Evolutionary conservation across 78 protist species (phyloP), one percentile per base, ranked within the genome.

Genomic region (Creolimax fragrantissima): DNA sequence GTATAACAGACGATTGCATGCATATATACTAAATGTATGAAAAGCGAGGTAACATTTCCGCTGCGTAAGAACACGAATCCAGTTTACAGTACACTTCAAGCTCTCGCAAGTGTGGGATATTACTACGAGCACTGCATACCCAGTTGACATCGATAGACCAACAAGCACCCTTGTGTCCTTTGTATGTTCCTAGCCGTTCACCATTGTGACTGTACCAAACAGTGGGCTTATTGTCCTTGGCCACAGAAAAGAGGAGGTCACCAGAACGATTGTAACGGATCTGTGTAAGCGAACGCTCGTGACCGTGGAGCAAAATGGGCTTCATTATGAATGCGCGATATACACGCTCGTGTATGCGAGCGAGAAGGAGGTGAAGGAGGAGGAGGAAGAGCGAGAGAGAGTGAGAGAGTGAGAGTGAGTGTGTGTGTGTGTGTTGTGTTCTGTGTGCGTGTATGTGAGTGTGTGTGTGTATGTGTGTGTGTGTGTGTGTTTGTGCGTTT

Each of bases 231-330:
- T 58, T 85, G 45, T 97, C 98, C 66, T 96, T 96, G 44, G 96
- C 92, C 4, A 94, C 85, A 3, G 98, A 92, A 92, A 98, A 97
- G 41, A 97, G 41, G 3, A 97, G 95, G 45, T 98, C 99, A 42
- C 99, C 99, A 67, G 98, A 98, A 35, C 94, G 91, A 93, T 97
- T 98, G 97, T 93, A 98, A 41, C 92, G 85, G 45, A 98, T 90
- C 81, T 90, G 84, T 32, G 98, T 98, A 36, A 98, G 95, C 11
- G 98, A 92, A 39, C 98, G 96, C 83, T 91, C 95, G 94, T 98
- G 99, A 2, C 97, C 97, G 81, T 96, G 95, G 5, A 97, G 83
- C 24, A 95, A 67, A 35, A 98, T 85, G 35, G 99, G 99, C 88
- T 58, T 2, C 94, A 74, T 84, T 3, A 3, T 84, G 45, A 2